Conservation (phyloP, 192 early-diverging fungal genomes). For the Entomortierella lignicola region DNA sequence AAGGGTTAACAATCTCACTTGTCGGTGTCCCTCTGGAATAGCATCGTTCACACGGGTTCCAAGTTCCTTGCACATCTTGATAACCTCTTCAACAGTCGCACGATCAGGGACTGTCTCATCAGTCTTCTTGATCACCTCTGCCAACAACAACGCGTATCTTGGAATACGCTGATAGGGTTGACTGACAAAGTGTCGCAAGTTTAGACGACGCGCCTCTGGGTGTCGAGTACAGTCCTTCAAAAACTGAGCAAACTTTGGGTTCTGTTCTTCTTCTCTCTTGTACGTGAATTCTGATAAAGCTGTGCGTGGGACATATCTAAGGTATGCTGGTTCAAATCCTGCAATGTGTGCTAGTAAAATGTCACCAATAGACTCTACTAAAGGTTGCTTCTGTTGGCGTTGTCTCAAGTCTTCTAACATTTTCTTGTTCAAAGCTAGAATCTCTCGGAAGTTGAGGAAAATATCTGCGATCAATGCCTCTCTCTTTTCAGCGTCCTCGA, state of each 20-base stretch:
- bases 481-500: slow-evolving; percentile 68
- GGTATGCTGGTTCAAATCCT: slow-evolving; percentile 76
- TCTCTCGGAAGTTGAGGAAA: slow-evolving; percentile 77
- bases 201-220: slow-evolving; percentile 85
- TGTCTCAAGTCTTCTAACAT: slow-evolving; percentile 68
- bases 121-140: slow-evolving; percentile 84
- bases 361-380: slow-evolving; percentile 88
- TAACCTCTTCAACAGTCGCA: slow-evolving; percentile 74
- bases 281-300: slow-evolving; percentile 81
- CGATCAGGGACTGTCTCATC: slow-evolving; percentile 81
- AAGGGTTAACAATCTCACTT: slow-evolving; percentile 24
- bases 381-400: slow-evolving; percentile 71
- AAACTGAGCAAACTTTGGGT: slow-evolving; percentile 78
- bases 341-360: slow-evolving; percentile 77
- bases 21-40: slow-evolving; percentile 58
- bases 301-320: slow-evolving; percentile 87
- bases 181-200: slow-evolving; percentile 85
- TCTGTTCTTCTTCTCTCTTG: slow-evolving; percentile 80
- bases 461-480: slow-evolving; percentile 80
- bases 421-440: slow-evolving; percentile 69
- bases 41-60: slow-evolving; percentile 81
- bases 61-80: slow-evolving; percentile 75
- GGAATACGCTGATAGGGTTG: slow-evolving; percentile 89
- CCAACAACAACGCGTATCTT: slow-evolving; percentile 87
- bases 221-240: slow-evolving; percentile 71